Evolutionary conservation across 768 basidiomycete genomes (phyloP), one percentile per base, ranked within the genome.

Genomic region (Suillus cothurnatus): DNA sequence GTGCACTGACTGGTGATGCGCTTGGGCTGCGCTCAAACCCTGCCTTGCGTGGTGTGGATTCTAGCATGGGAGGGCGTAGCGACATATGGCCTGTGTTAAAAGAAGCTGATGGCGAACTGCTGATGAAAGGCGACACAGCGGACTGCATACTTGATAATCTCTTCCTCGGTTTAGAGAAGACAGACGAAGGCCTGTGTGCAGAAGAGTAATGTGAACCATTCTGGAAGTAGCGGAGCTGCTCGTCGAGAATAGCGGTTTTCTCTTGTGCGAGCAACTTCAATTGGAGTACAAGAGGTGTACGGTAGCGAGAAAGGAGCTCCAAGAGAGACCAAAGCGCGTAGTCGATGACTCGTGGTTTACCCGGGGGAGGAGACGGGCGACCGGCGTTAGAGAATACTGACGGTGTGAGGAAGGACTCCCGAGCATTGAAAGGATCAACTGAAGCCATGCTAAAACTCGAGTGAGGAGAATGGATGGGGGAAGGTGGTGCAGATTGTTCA

Each of bases 301-400:
- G 82, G 69, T 83, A 85, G 1, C 86, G 81, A 67, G 86, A 89
- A 21, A 90, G 73, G 62, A 90, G 81, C 69, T 92, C 89, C 32
- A 92, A 76, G 34, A 88, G 73, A 4, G 91, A 92, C 91, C 91
- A 92, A 1, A 89, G 78, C 11, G 85, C 77, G 68, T 91, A 93
- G 72, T 93, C 92, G 6, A 91, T 78, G 31, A 89, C 77, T 34
- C 89, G 82, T 4, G 90, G 90, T 49, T 75, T 77, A 34, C 71
- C 69, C 58, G 74, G 71, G 50, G 71, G 63, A 60, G 66, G 63
- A 61, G 66, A 70, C 12, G 60, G 58, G 62, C 23, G 71, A n/a
- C 28, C 56, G 43, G 60, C 41, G 34, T 62, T 52, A 12, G 62
- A 53, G 8, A 62, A 36, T 21, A 39, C 52, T 2, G 61, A 68